Evolutionary conservation across 1,139 yeast species (phyloP).

Genomic region (Geotrichum europaeum): DNA sequence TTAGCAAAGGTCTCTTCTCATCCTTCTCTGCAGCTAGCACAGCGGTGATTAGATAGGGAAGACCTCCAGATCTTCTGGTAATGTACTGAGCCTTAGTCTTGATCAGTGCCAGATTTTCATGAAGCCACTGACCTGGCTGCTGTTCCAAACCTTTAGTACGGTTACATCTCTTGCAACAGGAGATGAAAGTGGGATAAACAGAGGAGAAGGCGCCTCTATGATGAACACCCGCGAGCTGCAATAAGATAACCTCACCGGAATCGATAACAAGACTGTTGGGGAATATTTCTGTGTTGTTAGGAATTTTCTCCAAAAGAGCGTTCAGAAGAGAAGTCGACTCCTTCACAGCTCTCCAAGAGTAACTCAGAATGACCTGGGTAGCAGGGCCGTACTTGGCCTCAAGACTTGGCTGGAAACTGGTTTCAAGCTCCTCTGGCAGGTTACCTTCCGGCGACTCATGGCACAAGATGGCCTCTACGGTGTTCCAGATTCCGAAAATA

Average conservation of each 20-base stretch:
- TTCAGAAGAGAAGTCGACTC: slow-evolving; percentile 59
- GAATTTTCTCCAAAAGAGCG: slow-evolving; percentile 35
- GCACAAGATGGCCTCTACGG: slow-evolving; percentile 50
- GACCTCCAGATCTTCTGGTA: slow-evolving; percentile 86
- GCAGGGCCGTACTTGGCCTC: slow-evolving; percentile 45
- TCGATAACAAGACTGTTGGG: slow-evolving; percentile 30
- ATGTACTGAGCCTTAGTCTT: slow-evolving; percentile 58
- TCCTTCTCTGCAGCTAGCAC: slow-evolving; percentile 50
- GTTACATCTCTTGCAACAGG: slow-evolving; percentile 52
- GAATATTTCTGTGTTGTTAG: slow-evolving; percentile 23
- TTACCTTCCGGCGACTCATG: slow-evolving; percentile 66
- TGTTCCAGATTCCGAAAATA: slow-evolving; percentile 46
- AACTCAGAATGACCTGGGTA: slow-evolving; percentile 59
- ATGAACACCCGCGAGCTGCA: slow-evolving; percentile 65
- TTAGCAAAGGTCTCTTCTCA: slow-evolving; percentile 37
- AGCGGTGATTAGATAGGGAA: slow-evolving; percentile 74
- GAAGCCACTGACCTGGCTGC: slow-evolving; percentile 52
- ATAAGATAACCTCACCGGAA: slow-evolving; percentile 53
- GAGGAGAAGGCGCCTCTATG: slow-evolving; percentile 93
- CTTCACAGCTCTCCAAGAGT: slow-evolving; percentile 80
- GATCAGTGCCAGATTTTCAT: slow-evolving; percentile 47
- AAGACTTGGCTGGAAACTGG: slow-evolving; percentile 34
- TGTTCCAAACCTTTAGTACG: slow-evolving; percentile 31
- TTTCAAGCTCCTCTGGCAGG: slow-evolving; percentile 42
- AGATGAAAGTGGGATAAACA: slow-evolving; percentile 69